Conservation (phyloP, 306 rosid genomes). For the Prinsepia uniflora region DNA sequence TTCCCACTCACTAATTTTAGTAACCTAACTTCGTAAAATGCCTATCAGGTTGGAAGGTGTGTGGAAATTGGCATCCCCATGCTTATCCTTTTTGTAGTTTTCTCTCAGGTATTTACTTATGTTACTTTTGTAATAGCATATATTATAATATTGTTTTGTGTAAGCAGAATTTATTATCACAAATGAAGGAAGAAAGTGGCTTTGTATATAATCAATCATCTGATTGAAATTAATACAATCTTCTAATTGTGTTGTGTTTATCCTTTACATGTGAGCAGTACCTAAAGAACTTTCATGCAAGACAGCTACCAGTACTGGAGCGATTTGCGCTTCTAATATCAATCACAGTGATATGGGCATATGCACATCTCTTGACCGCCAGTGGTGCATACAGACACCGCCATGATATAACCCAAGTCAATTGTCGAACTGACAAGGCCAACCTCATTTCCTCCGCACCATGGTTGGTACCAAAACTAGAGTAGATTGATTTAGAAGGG, state of each 20-base stretch:
- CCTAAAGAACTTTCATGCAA: slow-evolving; percentile 71
- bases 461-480: slow-evolving; percentile 53
- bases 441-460: slow-evolving; percentile 96
- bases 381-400: slow-evolving; percentile 94
- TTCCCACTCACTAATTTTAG: not conserved
- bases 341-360: slow-evolving; percentile 90
- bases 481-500: not conserved
- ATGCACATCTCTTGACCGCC: slow-evolving; percentile 94
- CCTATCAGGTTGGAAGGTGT: slow-evolving; percentile 80
- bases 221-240: not conserved
- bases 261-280: slow-evolving; percentile 48
- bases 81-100: slow-evolving; percentile 69
- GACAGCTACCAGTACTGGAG: slow-evolving; percentile 71
- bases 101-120: slow-evolving; percentile 68
- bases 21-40: slow-evolving; percentile 10
- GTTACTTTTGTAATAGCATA: not conserved
- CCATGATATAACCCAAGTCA: slow-evolving; percentile 65
- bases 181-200: not conserved
- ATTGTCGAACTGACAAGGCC: slow-evolving; percentile 82
- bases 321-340: slow-evolving; percentile 86
- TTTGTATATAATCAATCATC: not conserved
- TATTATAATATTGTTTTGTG: not conserved
- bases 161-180: too few relatives aligned
- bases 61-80: slow-evolving; percentile 97
- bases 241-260: slow-evolving; percentile 18